A percentile compares a stretch with the other conserved stretches of the same genome.
These are phyloP conservation scores for Lactarius psammicola DNA, from an alignment of 768 basidiomycete species.

Conservation along the genomic window DNA sequence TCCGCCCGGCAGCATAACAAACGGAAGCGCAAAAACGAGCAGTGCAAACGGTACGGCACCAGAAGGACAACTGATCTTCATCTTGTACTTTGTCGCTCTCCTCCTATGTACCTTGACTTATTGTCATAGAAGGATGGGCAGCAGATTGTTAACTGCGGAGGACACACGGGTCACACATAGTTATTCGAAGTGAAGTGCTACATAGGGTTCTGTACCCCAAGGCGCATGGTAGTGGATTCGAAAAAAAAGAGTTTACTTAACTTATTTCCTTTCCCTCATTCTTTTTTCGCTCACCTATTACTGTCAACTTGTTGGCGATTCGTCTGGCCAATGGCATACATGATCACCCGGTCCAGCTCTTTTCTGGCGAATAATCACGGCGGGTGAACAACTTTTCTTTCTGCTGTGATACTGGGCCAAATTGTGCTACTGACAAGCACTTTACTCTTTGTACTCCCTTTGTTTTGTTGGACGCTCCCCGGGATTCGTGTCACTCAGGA, in stretches of 20 bases:
- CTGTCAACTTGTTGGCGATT: constrained; percentile 77
- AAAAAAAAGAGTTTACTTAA: no score
- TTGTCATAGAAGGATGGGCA: no score
- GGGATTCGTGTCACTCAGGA: no score
- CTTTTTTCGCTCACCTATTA: constrained; percentile 21
- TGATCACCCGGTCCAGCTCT: constrained; percentile 82
- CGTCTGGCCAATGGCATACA: constrained; percentile 74
- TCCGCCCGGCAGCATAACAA: constrained; percentile 41
- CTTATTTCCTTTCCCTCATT: not conserved
- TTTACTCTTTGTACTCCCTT: no score
- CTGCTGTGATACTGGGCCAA: not conserved
- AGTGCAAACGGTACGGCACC: constrained; percentile 55
- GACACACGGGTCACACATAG: no score
- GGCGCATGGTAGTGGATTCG: no score
- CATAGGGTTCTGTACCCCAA: no score
- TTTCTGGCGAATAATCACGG: constrained; percentile 75
- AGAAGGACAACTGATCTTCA: constrained; percentile 87
- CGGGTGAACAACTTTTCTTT: no score
- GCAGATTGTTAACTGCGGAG: no score
- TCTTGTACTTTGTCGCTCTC: constrained; percentile 84
- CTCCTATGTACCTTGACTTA: constrained; percentile 68
- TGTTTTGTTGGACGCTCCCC: no score
- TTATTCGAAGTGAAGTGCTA: not conserved
- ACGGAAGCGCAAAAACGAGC: constrained; percentile 47
- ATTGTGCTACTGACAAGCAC: no score